Percentiles rank a stretch among this genome's conserved stretches.
These are phyloP conservation scores for Colletotrichum brevisporum DNA, from an alignment of 2,329 filamentous ascomycete species.

Conservation along the genomic window DNA sequence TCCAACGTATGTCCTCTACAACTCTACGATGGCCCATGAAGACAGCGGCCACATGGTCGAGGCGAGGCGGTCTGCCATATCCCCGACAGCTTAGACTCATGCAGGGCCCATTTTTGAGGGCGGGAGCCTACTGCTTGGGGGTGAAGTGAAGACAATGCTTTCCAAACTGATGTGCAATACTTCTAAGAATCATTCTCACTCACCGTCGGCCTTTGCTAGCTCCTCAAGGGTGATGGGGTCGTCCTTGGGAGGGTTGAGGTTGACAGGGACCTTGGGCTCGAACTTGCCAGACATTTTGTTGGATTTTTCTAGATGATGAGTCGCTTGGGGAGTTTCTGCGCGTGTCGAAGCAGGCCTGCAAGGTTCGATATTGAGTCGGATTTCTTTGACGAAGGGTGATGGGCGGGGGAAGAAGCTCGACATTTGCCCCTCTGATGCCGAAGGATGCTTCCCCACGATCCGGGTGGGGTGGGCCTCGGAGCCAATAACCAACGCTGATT, in stretches of 20 bases:
- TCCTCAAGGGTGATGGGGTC: conserved; percentile 87
- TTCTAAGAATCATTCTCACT: conserved; percentile 47
- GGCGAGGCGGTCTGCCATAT: too few relatives aligned
- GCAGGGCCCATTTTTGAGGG: not conserved
- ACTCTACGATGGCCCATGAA: too few relatives aligned
- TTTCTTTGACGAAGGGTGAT: conserved; percentile 14
- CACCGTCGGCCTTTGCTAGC: conserved; percentile 87
- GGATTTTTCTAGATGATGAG: not conserved
- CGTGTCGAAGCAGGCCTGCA: not conserved
- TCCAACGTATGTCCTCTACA: too few relatives aligned
- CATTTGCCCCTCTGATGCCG: conserved; percentile 36
- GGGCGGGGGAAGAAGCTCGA: conserved; percentile 33
- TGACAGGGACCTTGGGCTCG: conserved; percentile 82
- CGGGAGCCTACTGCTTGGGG: not conserved
- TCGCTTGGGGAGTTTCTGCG: not conserved
- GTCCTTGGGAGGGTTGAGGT: conserved; percentile 86
- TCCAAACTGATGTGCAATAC: not conserved
- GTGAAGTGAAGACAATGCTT: not conserved
- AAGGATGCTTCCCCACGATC: conserved; percentile 39
- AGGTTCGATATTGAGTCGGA: not conserved
- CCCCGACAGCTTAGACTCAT: not conserved
- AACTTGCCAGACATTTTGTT: conserved; percentile 75
- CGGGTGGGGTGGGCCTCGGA: conserved; percentile 33
- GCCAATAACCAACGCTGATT: conserved; percentile 15
- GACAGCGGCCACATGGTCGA: too few relatives aligned